Percentiles rank a stretch among this genome's conserved stretches.
phyloP scores from a whole-genome alignment of 352 stramenopile species.

The Aphanomyces invadans region DNA sequence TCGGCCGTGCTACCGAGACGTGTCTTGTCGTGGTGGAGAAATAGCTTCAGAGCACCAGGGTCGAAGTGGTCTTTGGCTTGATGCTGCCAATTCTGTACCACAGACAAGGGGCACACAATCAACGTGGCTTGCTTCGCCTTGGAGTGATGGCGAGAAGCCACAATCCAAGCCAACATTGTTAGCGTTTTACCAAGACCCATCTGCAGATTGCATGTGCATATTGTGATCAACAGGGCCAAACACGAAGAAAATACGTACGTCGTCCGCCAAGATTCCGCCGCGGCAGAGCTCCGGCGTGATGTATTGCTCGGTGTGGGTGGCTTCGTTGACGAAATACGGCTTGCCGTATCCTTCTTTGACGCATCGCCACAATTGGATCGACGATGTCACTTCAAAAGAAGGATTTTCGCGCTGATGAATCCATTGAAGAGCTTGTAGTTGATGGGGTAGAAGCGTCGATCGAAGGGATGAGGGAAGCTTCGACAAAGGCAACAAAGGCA shows the following conservation, averaged over 20 bases:
- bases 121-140: slow-evolving; percentile 45
- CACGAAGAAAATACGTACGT: too few species aligned
- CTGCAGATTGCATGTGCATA: too few species aligned
- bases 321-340: slow-evolving; percentile 64
- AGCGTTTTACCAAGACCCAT: slow-evolving; percentile 51
- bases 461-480: not conserved
- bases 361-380: slow-evolving; percentile 6
- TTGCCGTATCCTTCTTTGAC: slow-evolving; percentile 32
- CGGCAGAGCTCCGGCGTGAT: slow-evolving; percentile 38
- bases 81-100: slow-evolving; percentile 82
- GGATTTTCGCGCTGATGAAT: slow-evolving; percentile 67
- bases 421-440: slow-evolving; percentile 73
- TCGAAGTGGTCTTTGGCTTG: slow-evolving; percentile 47
- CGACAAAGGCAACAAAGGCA: not conserved
- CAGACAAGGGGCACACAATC: slow-evolving; percentile 78
- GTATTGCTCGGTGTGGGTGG: slow-evolving; percentile 31
- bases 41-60: slow-evolving; percentile 38
- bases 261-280: slow-evolving; percentile 83
- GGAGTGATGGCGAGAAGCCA: slow-evolving; percentile 35
- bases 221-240: too few species aligned
- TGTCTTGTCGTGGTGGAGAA: slow-evolving; percentile 69
- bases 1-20: slow-evolving; percentile 26
- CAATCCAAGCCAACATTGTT: slow-evolving; percentile 60
- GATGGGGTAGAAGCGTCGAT: slow-evolving; percentile 57
- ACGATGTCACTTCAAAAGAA: not conserved